A percentile compares a stretch with the other conserved stretches of the same genome.
phyloP scores from a whole-genome alignment of 495 filamentous ascomycete genomes.

The Trichoderma virens region DNA sequence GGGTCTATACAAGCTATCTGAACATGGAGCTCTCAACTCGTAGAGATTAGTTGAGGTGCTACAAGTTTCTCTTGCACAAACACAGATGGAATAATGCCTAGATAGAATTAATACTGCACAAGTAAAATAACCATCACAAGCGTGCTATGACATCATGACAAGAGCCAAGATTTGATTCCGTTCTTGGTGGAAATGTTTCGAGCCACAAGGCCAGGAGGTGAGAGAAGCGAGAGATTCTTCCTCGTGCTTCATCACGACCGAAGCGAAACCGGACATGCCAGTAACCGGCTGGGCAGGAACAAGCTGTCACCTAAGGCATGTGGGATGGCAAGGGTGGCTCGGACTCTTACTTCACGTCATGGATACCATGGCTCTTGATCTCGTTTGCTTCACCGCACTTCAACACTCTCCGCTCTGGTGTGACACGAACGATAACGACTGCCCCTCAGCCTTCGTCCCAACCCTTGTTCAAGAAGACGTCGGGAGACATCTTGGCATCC shows the following conservation, averaged over 20 bases:
- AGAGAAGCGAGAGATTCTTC: too few relatives aligned
- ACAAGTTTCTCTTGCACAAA: background rate
- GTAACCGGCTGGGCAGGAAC: background rate
- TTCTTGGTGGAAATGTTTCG: too few relatives aligned
- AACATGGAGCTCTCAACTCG: too few relatives aligned
- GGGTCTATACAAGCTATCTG: too few relatives aligned
- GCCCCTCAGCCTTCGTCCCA: background rate
- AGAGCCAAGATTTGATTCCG: background rate
- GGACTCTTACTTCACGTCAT: background rate
- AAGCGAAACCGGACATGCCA: conserved; percentile 1
- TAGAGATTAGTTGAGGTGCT: too few relatives aligned
- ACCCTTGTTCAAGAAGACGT: background rate
- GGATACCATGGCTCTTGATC: background rate
- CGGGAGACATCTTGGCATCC: background rate
- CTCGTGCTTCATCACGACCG: background rate
- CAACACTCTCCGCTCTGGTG: conserved; percentile 1
- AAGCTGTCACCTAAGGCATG: background rate
- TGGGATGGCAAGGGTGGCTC: background rate
- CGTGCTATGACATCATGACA: background rate
- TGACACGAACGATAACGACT: conserved; percentile 2
- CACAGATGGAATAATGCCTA: too few relatives aligned
- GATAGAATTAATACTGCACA: background rate
- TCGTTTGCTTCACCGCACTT: background rate
- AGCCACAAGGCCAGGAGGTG: background rate
- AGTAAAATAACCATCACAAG: background rate